These are phyloP conservation scores for Cryphonectria japonica DNA, from an alignment of 2,329 filamentous ascomycete genomes.

Conservation along the genomic window DNA sequence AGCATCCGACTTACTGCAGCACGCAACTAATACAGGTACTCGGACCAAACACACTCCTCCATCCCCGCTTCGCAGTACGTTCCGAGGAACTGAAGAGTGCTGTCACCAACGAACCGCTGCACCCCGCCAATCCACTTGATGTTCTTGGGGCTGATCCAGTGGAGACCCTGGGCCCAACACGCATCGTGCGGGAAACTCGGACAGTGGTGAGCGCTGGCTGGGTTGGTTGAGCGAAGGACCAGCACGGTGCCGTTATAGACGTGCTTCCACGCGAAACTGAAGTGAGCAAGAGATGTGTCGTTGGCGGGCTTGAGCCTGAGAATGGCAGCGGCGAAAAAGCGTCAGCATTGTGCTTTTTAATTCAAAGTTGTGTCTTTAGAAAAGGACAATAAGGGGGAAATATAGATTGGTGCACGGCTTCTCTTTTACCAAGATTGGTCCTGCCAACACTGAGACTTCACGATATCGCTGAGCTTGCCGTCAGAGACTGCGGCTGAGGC, in stretches of 20 bases:
- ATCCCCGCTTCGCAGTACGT: slow-evolving; percentile 22
- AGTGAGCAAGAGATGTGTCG: background rate
- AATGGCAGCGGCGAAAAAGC: background rate
- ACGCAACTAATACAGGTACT: slow-evolving; percentile 17
- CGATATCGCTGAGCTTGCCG: slow-evolving; percentile 8
- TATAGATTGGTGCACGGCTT: background rate
- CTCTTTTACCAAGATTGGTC: background rate
- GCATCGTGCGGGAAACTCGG: slow-evolving; percentile 17
- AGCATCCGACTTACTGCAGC: background rate
- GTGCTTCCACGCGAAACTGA: slow-evolving; percentile 20
- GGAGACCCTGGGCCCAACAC: slow-evolving; percentile 24
- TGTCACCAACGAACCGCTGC: slow-evolving; percentile 10
- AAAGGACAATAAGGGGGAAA: background rate
- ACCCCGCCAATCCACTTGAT: background rate
- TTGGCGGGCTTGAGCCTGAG: background rate
- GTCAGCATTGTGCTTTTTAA: background rate
- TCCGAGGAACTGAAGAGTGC: background rate
- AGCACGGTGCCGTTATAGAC: slow-evolving; percentile 12
- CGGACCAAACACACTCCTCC: slow-evolving; percentile 21
- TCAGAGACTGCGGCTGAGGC: background rate
- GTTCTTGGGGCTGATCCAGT: slow-evolving; percentile 9
- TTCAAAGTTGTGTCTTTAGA: background rate
- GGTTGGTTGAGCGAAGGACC: slow-evolving; percentile 20
- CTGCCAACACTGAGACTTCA: slow-evolving; percentile 1
- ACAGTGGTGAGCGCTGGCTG: slow-evolving; percentile 14